These are phyloP conservation scores for Rhododendron ferrugineum DNA, from an alignment of 148 eudicot species.

Conservation along the genomic window DNA sequence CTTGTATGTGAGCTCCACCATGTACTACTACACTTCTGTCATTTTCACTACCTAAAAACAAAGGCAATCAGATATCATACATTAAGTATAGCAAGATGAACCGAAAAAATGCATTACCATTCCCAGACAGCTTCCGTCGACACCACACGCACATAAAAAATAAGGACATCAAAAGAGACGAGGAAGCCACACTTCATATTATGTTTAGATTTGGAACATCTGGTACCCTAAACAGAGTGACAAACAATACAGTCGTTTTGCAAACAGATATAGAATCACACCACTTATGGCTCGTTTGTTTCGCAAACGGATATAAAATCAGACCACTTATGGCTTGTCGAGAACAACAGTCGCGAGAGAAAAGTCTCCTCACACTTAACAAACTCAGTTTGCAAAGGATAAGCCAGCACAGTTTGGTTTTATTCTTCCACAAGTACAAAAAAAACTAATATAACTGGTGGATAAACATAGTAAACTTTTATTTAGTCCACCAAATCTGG, in stretches of 20 bases:
- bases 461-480: slow-evolving; percentile 11
- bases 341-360: neutral
- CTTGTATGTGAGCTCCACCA: neutral
- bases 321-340: neutral
- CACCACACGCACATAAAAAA: neutral
- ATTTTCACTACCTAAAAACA: neutral
- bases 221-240: neutral
- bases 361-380: neutral
- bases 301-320: neutral
- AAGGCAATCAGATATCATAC: neutral
- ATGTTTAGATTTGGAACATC: neutral
- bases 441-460: neutral
- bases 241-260: neutral
- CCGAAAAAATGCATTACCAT: neutral
- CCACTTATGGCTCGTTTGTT: neutral
- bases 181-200: neutral
- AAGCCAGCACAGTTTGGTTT: slow-evolving; percentile 51
- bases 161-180: neutral
- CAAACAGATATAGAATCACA: neutral
- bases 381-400: slow-evolving; percentile 49
- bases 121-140: neutral
- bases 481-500: slow-evolving; percentile 92
- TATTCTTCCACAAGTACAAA: slow-evolving; percentile 8
- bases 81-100: neutral
- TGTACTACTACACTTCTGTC: too few relatives aligned